Base-by-base conservation (phyloP, 2,329 filamentous ascomycete species). In the Phaeosphaeriaceae sp. region DNA sequence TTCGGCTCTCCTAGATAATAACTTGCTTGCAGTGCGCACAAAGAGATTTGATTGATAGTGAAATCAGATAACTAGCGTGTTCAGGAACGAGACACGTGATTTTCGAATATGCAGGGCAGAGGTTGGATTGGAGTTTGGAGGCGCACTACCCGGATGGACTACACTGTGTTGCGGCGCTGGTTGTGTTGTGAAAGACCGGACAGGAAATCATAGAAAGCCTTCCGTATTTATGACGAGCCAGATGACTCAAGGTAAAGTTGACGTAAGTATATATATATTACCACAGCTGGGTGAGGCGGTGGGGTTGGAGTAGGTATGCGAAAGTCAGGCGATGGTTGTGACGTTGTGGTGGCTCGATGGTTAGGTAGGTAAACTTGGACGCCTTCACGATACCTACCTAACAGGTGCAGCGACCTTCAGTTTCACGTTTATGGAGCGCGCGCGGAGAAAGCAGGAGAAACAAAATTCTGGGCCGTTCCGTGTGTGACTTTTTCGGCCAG, bases 401-500 rank as follows among this genome's bases (percentile, higher is more conserved):
- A n/a, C 23, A 40, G 16, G 32, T 44, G 42, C 42, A 44, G 40
- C 44, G 46, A 36, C 46, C 35, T 20, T 43, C 48, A 54, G 30
- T 42, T 52, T 46, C 48, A 54, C 46, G 46, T 57, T 56, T 18
- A 33, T 46, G 43, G 26, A 42, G 57, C 50, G 39, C 43, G 44
- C 48, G 50, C 65, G 69, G 69, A 72, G 68, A 72, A 56, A 54
- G 8, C 61, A 69, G 68, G 69, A 72, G 68, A 72, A 63, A 60
- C 38, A 30, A 37, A 43, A 57, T 41, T 20, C 48, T 57, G 35
- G 50, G 49, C 52, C 45, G 50, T 50, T 53, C 51, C 41, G 54
- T 68, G 68, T 68, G 61, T 58, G 60, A 70, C 56, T 43, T 54
- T 58, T 46, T 50, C 38, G 57, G 56, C 53, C 48, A 52, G 48